phyloP scores from a whole-genome alignment of 2,329 filamentous ascomycete species.

The Claviceps sp. region DNA sequence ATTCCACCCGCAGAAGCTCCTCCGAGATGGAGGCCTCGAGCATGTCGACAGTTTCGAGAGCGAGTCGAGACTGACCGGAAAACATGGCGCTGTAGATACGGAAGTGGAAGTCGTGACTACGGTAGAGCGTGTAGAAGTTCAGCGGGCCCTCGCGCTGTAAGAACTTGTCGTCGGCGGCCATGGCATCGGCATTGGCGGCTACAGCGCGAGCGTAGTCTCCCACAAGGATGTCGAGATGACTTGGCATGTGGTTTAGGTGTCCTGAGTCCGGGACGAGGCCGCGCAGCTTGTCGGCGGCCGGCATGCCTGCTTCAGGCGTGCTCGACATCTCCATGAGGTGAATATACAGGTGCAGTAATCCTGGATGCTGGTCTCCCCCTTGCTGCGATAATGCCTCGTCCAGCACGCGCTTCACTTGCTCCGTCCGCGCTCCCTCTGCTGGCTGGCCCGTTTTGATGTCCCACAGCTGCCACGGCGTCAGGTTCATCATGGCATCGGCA shows the following conservation, averaged over 20 bases:
- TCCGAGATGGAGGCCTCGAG: constrained; percentile 52
- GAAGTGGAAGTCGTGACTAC: constrained; percentile 63
- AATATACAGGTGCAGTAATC: constrained; percentile 62
- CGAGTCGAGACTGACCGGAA: constrained; percentile 48
- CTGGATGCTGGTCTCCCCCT: constrained; percentile 42
- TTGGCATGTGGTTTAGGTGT: constrained; percentile 65
- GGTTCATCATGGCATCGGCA: constrained; percentile 33
- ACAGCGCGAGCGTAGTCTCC: constrained; percentile 59
- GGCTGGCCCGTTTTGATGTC: constrained; percentile 21
- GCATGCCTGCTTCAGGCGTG: constrained; percentile 47
- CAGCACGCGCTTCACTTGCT: constrained; percentile 21
- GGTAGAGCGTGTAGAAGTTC: constrained; percentile 68
- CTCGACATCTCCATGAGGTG: constrained; percentile 68
- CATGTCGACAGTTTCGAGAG: constrained; percentile 43
- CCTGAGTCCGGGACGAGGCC: constrained; percentile 55
- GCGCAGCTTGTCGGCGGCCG: constrained; percentile 47
- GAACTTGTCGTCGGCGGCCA: constrained; percentile 54
- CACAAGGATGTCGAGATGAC: constrained; percentile 60
- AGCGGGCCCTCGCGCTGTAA: constrained; percentile 42
- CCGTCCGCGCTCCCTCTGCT: constrained; percentile 18
- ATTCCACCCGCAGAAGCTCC: constrained; percentile 47
- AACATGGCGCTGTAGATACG: constrained; percentile 70
- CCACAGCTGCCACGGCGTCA: constrained; percentile 34
- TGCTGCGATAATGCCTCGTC: constrained; percentile 33
- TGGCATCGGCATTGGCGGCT: constrained; percentile 51